Evolutionary conservation across 768 basidiomycete genomes (phyloP).

Genomic region (Gyrodon lividus): DNA sequence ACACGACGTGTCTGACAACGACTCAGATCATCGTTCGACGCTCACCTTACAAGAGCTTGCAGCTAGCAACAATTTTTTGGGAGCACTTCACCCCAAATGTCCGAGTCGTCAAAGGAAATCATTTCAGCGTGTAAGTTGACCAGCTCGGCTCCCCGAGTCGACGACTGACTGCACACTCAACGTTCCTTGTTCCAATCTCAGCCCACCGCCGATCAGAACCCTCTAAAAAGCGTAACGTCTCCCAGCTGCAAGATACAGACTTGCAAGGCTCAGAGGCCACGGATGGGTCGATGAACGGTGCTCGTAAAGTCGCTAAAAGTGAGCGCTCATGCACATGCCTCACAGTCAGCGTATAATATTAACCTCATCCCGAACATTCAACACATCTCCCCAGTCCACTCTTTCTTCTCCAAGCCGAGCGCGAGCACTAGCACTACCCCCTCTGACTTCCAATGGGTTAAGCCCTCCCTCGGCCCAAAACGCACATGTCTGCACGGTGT

Average conservation of each 20-base stretch:
- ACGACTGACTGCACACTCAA: neutral
- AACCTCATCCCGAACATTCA: neutral
- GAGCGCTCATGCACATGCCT: constrained; percentile 2
- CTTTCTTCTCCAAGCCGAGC: constrained; percentile 38
- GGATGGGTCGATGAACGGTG: constrained; percentile 14
- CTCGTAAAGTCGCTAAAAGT: constrained; percentile 28
- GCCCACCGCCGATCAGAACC: constrained; percentile 2
- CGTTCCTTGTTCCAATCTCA: neutral
- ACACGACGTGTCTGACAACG: too few species aligned
- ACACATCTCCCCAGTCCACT: constrained; percentile 34
- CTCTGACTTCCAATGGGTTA: constrained; percentile 30
- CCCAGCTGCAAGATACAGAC: constrained; percentile 9
- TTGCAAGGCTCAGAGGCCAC: constrained; percentile 7
- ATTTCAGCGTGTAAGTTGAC: constrained; percentile 12
- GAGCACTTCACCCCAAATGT: constrained; percentile 4
- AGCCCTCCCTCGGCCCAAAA: constrained; percentile 35
- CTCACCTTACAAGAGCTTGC: too few species aligned
- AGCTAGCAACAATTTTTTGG: too few species aligned
- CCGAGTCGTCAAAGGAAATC: constrained; percentile 10
- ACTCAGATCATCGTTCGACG: too few species aligned
- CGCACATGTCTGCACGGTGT: constrained; percentile 37
- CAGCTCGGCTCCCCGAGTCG: neutral
- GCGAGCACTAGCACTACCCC: neutral
- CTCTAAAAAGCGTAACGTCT: constrained; percentile 18
- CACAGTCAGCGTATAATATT: neutral